Percentiles rank a stretch among this genome's conserved stretches.
Conservation (phyloP, 257 asterid genomes). For the Jacaranda mimosifolia region DNA sequence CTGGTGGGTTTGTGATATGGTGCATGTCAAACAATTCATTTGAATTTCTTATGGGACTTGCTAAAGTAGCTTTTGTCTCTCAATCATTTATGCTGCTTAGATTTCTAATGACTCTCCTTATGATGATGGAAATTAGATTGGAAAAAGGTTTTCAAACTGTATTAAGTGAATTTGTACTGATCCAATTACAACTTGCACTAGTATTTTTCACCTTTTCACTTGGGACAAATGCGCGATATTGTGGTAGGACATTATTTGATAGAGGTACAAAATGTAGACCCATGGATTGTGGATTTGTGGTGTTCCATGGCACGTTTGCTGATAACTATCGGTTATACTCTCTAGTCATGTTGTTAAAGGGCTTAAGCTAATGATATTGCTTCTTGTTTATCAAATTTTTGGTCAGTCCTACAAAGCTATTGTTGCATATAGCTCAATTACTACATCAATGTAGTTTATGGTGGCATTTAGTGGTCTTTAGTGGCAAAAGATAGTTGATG, state of each 20-base stretch:
- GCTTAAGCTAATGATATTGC: constrained; percentile 48
- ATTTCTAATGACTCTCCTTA: constrained; percentile 52
- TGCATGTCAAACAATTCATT: background rate
- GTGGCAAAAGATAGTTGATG: constrained; percentile 55
- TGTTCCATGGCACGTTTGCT: constrained; percentile 50
- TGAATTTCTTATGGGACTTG: background rate
- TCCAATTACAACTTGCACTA: constrained; percentile 54
- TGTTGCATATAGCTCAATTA: constrained; percentile 43
- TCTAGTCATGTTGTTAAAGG: constrained; percentile 53
- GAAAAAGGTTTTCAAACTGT: constrained; percentile 54
- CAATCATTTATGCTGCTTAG: constrained; percentile 53
- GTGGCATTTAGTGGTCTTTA: constrained; percentile 57
- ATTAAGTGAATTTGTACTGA: constrained; percentile 49
- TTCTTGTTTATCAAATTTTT: constrained; percentile 50
- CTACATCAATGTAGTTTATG: constrained; percentile 53
- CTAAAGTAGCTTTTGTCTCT: constrained; percentile 49
- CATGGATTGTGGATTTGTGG: constrained; percentile 55
- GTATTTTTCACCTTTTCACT: constrained; percentile 52
- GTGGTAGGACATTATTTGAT: constrained; percentile 50
- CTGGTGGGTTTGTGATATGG: constrained; percentile 41
- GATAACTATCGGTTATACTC: constrained; percentile 54
- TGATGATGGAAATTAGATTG: constrained; percentile 57
- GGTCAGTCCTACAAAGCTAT: constrained; percentile 48
- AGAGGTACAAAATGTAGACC: constrained; percentile 53
- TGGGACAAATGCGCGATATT: constrained; percentile 50